These are phyloP conservation scores for Sugiyamaella mastotermitis DNA, from an alignment of 805 yeast species.

Conservation along the genomic window DNA sequence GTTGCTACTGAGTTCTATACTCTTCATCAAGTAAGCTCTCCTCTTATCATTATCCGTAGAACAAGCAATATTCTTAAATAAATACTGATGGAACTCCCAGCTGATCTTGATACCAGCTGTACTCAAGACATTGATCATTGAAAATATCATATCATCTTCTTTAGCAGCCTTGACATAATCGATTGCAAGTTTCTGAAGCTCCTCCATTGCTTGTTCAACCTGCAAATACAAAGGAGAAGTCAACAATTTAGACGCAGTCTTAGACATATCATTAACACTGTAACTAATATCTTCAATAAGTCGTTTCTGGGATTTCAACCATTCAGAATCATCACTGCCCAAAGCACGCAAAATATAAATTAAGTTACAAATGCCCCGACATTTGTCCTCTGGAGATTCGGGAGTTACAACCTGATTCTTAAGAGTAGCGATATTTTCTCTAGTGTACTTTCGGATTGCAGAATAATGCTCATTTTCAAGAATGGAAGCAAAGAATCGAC, in stretches of 20 bases:
- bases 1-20: conserved; percentile 45
- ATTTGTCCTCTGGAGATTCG: conserved; percentile 45
- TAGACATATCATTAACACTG: conserved; percentile 39
- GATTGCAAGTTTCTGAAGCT: conserved; percentile 48
- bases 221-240: conserved; percentile 63
- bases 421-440: conserved; percentile 45
- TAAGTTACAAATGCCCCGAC: conserved; percentile 65
- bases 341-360: conserved; percentile 59
- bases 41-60: conserved; percentile 42
- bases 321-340: conserved; percentile 40
- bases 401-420: conserved; percentile 45
- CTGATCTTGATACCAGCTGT: conserved; percentile 39
- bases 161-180: conserved; percentile 29
- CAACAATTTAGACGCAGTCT: conserved; percentile 39
- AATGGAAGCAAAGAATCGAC: conserved; percentile 62
- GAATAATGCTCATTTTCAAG: conserved; percentile 49
- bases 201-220: conserved; percentile 60
- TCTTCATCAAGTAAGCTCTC: conserved; percentile 44
- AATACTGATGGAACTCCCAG: conserved; percentile 46
- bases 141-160: conserved; percentile 35
- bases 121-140: conserved; percentile 39
- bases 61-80: conserved; percentile 51
- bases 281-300: conserved; percentile 39
- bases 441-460: conserved; percentile 51
- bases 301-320: conserved; percentile 49